These are phyloP conservation scores for Venturia carpophila DNA, from an alignment of 2,329 filamentous ascomycete genomes.

Conservation along the genomic window DNA sequence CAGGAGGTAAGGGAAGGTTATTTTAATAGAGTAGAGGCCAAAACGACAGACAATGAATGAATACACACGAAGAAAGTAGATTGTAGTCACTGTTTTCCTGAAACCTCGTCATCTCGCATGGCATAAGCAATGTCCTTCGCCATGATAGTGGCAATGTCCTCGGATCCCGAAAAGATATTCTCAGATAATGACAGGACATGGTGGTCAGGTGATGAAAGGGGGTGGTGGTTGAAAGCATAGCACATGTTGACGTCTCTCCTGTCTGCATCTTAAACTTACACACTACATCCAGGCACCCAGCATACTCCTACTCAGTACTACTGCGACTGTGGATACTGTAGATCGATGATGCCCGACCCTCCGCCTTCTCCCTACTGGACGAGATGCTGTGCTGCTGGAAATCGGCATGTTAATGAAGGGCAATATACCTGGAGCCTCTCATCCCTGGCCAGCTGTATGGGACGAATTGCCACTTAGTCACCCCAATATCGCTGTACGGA, in stretches of 20 bases:
- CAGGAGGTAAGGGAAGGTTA: too few relatives aligned
- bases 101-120: too few relatives aligned
- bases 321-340: neutral
- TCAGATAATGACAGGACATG: neutral
- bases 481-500: neutral
- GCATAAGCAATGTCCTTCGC: too few relatives aligned
- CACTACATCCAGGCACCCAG: neutral
- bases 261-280: neutral
- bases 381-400: neutral
- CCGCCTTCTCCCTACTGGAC: neutral
- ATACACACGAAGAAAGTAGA: too few relatives aligned
- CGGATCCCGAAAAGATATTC: neutral
- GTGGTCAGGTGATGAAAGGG: neutral
- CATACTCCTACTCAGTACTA: too few relatives aligned
- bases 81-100: too few relatives aligned
- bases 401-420: constrained; percentile 1
- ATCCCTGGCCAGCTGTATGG: neutral
- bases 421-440: constrained; percentile 8
- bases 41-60: too few relatives aligned
- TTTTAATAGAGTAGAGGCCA: too few relatives aligned
- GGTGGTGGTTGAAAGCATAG: neutral
- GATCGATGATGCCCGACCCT: neutral
- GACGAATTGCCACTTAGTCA: neutral
- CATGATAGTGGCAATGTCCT: neutral
- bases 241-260: too few relatives aligned